Evolutionary conservation across 1,284 basidiomycete genomes (phyloP).

Genomic region (Boletellus sp.): DNA sequence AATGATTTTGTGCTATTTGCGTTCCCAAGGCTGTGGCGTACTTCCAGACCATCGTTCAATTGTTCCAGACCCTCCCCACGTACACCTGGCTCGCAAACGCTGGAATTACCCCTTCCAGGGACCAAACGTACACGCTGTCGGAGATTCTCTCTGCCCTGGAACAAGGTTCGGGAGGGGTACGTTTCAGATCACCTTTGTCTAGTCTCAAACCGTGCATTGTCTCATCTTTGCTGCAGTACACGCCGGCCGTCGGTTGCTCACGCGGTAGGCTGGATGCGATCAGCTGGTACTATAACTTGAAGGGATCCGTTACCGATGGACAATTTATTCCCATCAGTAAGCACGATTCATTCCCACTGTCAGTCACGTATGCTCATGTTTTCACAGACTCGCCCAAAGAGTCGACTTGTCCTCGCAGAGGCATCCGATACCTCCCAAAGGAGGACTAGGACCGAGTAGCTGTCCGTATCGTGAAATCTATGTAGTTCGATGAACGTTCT

Average conservation of each 20-base stretch:
- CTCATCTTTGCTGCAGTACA: constrained; percentile 37
- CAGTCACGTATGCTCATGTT: background rate
- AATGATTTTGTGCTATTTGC: background rate
- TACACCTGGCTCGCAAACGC: constrained; percentile 64
- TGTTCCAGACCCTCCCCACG: constrained; percentile 66
- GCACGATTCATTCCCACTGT: constrained; percentile 3
- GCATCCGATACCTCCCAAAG: constrained; percentile 17
- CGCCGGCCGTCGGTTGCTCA: constrained; percentile 58
- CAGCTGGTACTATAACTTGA: constrained; percentile 65
- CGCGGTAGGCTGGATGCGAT: constrained; percentile 48
- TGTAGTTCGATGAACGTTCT: too few relatives aligned
- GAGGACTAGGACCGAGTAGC: constrained; percentile 4
- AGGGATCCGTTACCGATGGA: constrained; percentile 66
- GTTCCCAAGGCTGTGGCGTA: constrained; percentile 59
- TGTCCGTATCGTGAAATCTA: background rate
- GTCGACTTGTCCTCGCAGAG: constrained; percentile 13
- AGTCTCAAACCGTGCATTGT: background rate
- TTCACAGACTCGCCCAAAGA: constrained; percentile 47
- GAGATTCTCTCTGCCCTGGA: constrained; percentile 58
- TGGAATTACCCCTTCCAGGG: constrained; percentile 64
- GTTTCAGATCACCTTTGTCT: background rate
- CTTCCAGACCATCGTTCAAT: constrained; percentile 60
- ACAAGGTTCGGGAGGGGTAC: constrained; percentile 41
- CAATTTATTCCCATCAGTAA: constrained; percentile 57
- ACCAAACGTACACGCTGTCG: constrained; percentile 54